Evolutionary conservation across 2,329 filamentous ascomycete genomes (phyloP).

Genomic region (Stromatinia cepivora): DNA sequence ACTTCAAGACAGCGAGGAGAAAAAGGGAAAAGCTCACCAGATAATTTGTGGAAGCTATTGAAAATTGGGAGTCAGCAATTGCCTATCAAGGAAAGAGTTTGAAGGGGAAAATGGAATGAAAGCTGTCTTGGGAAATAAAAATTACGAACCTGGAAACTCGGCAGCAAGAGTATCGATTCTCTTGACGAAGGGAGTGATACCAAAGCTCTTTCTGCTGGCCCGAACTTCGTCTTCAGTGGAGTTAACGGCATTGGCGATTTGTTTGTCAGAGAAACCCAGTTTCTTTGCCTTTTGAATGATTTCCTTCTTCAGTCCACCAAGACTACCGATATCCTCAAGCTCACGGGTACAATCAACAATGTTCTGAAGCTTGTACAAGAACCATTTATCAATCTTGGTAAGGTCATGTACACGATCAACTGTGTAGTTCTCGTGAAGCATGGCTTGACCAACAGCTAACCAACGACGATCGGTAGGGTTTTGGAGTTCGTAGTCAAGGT

Average conservation of each 20-base stretch:
- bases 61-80: no score
- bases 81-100: no score
- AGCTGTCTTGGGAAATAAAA: no score
- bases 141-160: slow-evolving; percentile 67
- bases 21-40: slow-evolving; percentile 44
- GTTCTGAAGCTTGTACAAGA: slow-evolving; percentile 97
- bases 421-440: slow-evolving; percentile 94
- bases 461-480: slow-evolving; percentile 96
- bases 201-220: slow-evolving; percentile 78
- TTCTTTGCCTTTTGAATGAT: slow-evolving; percentile 92
- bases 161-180: slow-evolving; percentile 97
- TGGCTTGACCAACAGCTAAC: slow-evolving; percentile 95
- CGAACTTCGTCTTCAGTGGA: slow-evolving; percentile 89
- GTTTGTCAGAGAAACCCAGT: slow-evolving; percentile 94
- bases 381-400: slow-evolving; percentile 99
- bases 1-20: background rate
- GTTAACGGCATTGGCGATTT: slow-evolving; percentile 84
- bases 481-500: slow-evolving; percentile 83
- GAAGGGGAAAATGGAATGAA: no score
- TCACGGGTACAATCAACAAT: slow-evolving; percentile 88
- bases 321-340: slow-evolving; percentile 78
- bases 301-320: slow-evolving; percentile 85
- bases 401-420: slow-evolving; percentile 90
- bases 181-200: slow-evolving; percentile 94
- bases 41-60: slow-evolving; percentile 80